Evolutionary conservation across 495 filamentous ascomycete species (phyloP).

Genomic region (Aspergillus incahuasiensis): DNA sequence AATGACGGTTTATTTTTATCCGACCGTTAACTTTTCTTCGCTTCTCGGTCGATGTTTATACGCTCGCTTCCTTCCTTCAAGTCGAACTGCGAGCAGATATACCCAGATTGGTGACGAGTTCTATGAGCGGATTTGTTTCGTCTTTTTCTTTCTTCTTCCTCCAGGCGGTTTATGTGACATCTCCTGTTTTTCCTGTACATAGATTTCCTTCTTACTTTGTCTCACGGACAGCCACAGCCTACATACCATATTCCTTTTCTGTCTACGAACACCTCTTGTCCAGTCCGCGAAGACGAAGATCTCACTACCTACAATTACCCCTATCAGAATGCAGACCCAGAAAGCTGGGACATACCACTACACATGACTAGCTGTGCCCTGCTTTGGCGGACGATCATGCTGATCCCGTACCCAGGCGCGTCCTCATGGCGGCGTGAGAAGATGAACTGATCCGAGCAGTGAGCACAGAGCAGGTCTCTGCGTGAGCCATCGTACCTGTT

Average conservation of each 20-base stretch:
- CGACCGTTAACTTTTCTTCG: neutral
- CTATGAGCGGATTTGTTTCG: neutral
- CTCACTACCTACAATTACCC: neutral
- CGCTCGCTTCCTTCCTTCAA: neutral
- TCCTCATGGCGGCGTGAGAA: neutral
- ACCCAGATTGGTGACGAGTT: conserved; percentile 1
- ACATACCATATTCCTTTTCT: neutral
- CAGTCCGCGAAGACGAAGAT: neutral
- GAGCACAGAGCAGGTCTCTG: neutral
- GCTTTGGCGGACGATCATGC: neutral
- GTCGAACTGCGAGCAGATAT: conserved; percentile 1
- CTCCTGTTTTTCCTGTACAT: neutral
- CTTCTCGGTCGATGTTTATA: neutral
- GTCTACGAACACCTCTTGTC: neutral
- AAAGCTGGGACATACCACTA: too few relatives aligned
- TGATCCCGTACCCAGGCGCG: neutral
- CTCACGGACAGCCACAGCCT: neutral
- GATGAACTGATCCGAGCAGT: neutral
- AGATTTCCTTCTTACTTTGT: neutral
- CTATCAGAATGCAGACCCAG: too few relatives aligned
- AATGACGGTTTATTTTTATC: neutral
- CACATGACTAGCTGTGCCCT: neutral
- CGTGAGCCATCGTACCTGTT: neutral
- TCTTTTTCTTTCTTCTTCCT: neutral
- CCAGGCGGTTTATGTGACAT: neutral